Base-by-base conservation (phyloP, 805 yeast genomes). In the Candida sphagnicola region DNA sequence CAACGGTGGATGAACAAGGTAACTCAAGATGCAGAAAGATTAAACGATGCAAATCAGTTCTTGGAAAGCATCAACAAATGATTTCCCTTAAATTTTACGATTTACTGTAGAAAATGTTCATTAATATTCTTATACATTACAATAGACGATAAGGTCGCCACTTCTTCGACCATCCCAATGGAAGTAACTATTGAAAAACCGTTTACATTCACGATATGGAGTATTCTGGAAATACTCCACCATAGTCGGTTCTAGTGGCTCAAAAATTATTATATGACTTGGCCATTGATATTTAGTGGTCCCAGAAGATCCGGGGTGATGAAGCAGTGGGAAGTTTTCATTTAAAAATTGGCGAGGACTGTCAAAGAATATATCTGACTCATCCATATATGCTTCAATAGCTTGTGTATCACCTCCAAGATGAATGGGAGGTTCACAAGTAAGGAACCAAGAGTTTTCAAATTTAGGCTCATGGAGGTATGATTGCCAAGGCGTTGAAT, bases 401-500 rank as follows among this genome's bases (percentile, higher is more conserved):
- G 42, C 41, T 6, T 48, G 51, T 2, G 19, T 16, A 4, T 55
- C 53, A 2, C 42, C 39, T 12, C 41, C 26, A 12, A 70, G 47
- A 39, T 72, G 73, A 14, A 80, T 56, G 1, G 99, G 98, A 0
- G 99, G 99, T 41, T 88, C 95, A 59, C 99, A 93, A 0, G 95
- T 78, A 29, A 93, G 65, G 39, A 82, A 81, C 95, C 96, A 85
- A 10, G 75, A 72, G 1, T 56, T 48, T 1, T 50, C 49, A 13
- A 65, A 56, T 18, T 68, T 72, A 8, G 65, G 57, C 16, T 85
- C 62, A 53, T 90, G 95, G 29, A 93, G 61, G 54, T 84, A 80
- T 18, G 93, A 77, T 54, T 88, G 96, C 80, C 93, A 85, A 2
- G 99, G 99, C 0, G 97, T 91, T 0, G 98, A 90, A 59, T 93